Conservation (phyloP, 73 alveolate genomes). For the Stentor coeruleus region DNA sequence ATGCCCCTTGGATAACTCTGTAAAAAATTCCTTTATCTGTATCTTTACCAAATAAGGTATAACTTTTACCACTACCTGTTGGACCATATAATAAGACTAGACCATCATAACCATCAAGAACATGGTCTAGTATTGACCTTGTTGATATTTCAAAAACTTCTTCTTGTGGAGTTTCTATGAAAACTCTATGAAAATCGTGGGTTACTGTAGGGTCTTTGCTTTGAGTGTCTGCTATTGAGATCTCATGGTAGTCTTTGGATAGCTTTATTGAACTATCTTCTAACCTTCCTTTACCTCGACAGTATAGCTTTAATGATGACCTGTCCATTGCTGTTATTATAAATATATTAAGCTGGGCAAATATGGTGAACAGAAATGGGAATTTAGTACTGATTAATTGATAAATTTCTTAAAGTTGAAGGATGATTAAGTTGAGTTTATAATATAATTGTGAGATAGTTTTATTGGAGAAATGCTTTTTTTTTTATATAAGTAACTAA, state of each 20-base stretch:
- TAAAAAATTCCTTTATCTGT: constrained; percentile 1
- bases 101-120: neutral
- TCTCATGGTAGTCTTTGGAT: neutral
- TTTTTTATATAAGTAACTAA: no score
- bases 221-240: neutral
- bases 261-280: neutral
- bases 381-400: no score
- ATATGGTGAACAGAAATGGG: no score
- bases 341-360: no score
- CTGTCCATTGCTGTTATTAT: no score
- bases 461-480: no score
- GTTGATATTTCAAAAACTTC: constrained; percentile 1
- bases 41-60: constrained; percentile 12
- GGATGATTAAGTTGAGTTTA: no score
- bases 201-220: neutral
- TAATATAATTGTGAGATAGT: no score
- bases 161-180: neutral
- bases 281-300: neutral
- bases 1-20: neutral
- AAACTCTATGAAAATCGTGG: constrained; percentile 6
- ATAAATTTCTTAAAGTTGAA: no score
- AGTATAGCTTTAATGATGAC: neutral
- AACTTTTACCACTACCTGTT: constrained; percentile 7
- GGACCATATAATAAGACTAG: neutral
- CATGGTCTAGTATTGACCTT: neutral